Base-by-base conservation (phyloP, 2,329 filamentous ascomycete genomes). In the Microsporum canis region DNA sequence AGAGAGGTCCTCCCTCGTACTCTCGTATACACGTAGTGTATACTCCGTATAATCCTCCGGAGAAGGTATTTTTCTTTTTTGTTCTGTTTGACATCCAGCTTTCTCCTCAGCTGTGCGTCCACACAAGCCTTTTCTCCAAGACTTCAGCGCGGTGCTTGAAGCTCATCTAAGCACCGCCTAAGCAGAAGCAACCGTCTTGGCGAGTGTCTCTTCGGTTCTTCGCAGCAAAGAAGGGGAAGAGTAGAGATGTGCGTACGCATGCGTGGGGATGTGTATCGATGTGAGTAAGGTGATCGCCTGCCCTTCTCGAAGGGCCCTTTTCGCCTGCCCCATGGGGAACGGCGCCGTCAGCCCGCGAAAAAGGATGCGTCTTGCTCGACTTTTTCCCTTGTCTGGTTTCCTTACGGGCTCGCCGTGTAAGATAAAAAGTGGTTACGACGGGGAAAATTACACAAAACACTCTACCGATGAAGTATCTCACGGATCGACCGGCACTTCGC, bases 291-390 rank as follows among this genome's bases (percentile, higher is more conserved):
- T 55, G 51, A 55, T 55, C 51, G 51, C 10, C 51, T 55, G 51
- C 51, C 33, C 23, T 34, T 36, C 31, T 34, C 27, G 51, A 33
- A 10, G 45, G 29, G 12, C 31, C 14, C 10, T 53, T 34, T 14
- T 34, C 17, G 51, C 51, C 51, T 55, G 51, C 51, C 51, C 51
- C 51, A 55, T 55, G 51, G 51, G 51, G 51, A 55, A 55, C 51
- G 33, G 51, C 33, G 51, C 51, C 51, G 31, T 36, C 45, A 31
- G 14, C 51, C 45, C 23, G 45, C 45, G n/a, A 5, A 31, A 31
- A n/a, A 55, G 31, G 33, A 12, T 31, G 51, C 33, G 36, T 55
- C 51, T 36, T 34, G 31, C 31, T 53, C 29, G 27, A 27, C n/a
- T 27, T 43, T 43, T 47, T 47, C 43, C 17, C 4, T 47, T 47